Conservation (phyloP, 768 basidiomycete genomes). For the Suillus alpinus region DNA sequence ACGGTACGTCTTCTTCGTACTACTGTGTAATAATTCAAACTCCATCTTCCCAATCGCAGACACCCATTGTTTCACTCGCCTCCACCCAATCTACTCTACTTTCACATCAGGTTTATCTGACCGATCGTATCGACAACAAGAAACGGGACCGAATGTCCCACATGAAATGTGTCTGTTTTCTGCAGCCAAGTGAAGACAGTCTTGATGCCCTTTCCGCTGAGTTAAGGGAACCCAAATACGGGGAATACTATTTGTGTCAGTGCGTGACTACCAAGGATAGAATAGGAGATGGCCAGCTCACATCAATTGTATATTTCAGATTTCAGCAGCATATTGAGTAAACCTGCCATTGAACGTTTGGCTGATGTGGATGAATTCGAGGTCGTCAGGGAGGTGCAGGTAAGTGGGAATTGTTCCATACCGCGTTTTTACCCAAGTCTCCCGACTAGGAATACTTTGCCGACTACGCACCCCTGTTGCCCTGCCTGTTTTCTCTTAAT, state of each 20-base stretch:
- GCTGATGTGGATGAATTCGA: constrained; percentile 96
- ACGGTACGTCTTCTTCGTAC: constrained; percentile 55
- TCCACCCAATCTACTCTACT: constrained; percentile 91
- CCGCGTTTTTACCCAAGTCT: not conserved
- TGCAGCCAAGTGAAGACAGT: constrained; percentile 80
- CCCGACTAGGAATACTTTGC: constrained; percentile 87
- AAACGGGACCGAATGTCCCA: constrained; percentile 90
- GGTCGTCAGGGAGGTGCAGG: constrained; percentile 96
- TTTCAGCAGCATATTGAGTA: constrained; percentile 92
- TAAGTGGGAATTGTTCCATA: constrained; percentile 31
- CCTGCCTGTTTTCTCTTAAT: constrained; percentile 85
- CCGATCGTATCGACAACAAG: constrained; percentile 95
- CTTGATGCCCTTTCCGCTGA: constrained; percentile 82
- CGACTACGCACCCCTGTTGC: constrained; percentile 87
- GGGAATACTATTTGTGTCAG: constrained; percentile 99
- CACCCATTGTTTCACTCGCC: constrained; percentile 92
- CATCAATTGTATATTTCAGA: constrained; percentile 45
- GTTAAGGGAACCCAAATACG: constrained; percentile 87
- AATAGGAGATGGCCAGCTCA: constrained; percentile 17
- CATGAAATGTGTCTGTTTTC: constrained; percentile 95
- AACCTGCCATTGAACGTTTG: constrained; percentile 85
- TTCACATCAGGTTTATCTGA: constrained; percentile 95
- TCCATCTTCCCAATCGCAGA: constrained; percentile 45
- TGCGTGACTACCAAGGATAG: constrained; percentile 56
- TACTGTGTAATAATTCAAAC: not conserved